A percentile compares a stretch with the other conserved stretches of the same genome.
phyloP scores from a whole-genome alignment of 2,329 filamentous ascomycete species.

The Hymenoscyphus occultus region DNA sequence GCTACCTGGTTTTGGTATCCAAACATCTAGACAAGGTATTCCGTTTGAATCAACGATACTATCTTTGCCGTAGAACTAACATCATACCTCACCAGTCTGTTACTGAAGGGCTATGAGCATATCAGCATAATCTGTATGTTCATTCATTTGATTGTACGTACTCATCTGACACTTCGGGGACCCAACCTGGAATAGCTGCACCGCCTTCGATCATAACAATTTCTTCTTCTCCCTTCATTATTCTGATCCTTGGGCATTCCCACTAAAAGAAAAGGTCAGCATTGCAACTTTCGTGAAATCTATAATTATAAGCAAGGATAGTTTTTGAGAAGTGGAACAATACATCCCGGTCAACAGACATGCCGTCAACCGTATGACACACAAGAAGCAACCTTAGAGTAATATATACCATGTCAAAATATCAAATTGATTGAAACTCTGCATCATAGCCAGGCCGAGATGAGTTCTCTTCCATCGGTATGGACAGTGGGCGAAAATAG shows the following conservation, averaged over 20 bases:
- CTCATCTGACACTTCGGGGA: constrained; percentile 10
- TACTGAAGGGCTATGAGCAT: background rate
- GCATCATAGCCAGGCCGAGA: background rate
- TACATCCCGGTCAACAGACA: background rate
- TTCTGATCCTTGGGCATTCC: constrained; percentile 28
- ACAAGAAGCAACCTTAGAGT: too few species aligned
- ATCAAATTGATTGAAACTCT: background rate
- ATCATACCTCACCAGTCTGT: background rate
- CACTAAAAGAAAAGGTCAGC: constrained; percentile 17
- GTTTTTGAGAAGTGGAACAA: too few species aligned
- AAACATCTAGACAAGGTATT: background rate
- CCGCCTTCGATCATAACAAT: constrained; percentile 23
- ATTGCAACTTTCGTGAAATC: background rate
- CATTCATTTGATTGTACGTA: constrained; percentile 14
- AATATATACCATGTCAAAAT: too few species aligned
- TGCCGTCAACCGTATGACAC: background rate
- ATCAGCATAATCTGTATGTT: background rate
- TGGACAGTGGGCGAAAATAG: background rate
- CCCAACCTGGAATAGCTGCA: constrained; percentile 24
- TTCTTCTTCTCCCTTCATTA: constrained; percentile 23
- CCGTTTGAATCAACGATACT: background rate
- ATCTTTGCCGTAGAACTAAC: background rate
- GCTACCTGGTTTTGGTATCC: background rate
- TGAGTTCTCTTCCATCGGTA: background rate
- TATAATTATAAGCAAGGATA: background rate